Conservation (phyloP, 1,284 basidiomycete genomes). For the Cutaneotrichosporon curvatum region DNA sequence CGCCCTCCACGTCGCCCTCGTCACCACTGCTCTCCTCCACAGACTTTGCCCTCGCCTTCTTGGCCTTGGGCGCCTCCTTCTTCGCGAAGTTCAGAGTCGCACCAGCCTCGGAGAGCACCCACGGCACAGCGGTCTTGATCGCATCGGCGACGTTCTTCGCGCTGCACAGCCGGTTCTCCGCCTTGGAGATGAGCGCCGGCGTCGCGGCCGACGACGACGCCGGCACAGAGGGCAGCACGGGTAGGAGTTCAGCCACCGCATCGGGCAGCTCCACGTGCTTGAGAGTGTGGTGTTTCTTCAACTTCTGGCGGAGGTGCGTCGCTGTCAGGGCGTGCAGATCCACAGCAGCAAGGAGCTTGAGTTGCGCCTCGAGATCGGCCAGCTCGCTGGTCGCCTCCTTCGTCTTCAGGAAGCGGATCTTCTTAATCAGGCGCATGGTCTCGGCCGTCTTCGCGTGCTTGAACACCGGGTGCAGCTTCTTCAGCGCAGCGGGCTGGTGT, state of each 20-base stretch:
- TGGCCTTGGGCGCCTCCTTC: slow-evolving; percentile 15
- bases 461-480: slow-evolving; percentile 41
- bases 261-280: slow-evolving; percentile 27
- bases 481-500: slow-evolving; percentile 39
- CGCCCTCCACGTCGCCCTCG: slow-evolving; percentile 1
- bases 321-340: slow-evolving; percentile 57
- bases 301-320: slow-evolving; percentile 60
- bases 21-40: slow-evolving; percentile 7
- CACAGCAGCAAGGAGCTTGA: slow-evolving; percentile 63
- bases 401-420: slow-evolving; percentile 64
- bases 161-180: slow-evolving; percentile 66
- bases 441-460: slow-evolving; percentile 81
- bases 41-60: slow-evolving; percentile 10
- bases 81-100: slow-evolving; percentile 27
- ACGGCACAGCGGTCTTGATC: slow-evolving; percentile 53
- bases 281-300: slow-evolving; percentile 61
- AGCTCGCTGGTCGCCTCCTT: slow-evolving; percentile 36
- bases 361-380: slow-evolving; percentile 58
- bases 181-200: slow-evolving; percentile 55
- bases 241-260: slow-evolving; percentile 43
- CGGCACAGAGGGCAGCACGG: slow-evolving; percentile 7
- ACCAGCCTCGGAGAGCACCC: slow-evolving; percentile 39
- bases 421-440: slow-evolving; percentile 73
- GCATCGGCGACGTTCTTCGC: slow-evolving; percentile 65
- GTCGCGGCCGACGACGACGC: slow-evolving; percentile 32